Evolutionary conservation across 495 filamentous ascomycete species (phyloP), one percentile per base, ranked within the genome.

Genomic region (Xylaria sp.): DNA sequence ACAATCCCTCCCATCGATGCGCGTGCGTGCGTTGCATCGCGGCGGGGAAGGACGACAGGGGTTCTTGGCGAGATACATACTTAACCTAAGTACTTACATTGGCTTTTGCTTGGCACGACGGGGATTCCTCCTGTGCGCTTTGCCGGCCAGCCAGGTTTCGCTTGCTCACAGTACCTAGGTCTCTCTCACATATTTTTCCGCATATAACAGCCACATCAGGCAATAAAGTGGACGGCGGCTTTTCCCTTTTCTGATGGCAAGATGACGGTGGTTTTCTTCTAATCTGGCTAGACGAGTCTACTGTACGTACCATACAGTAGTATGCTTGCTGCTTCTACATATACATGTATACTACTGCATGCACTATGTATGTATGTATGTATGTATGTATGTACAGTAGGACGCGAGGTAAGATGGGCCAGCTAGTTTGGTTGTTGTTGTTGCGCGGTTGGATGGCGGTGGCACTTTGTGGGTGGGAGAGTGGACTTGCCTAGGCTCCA

Each of bases 241-340:
- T 57, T 50, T 15, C 52, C 44, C 8, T 50, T 68, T 57, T 68
- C 50, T 44, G 48, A 68, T 7, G 29, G 33, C n/a, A 6, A 11
- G 48, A 31, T 35, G 44, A 44, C 19, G 50, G 65, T 5, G 6
- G 14, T 29, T 40, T 57, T 29, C 58, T n/a, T 40, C n/a, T n/a
- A n/a, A 29, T 68, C n/a, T 68, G 65, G 62, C 62, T n/a, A 66
- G 62, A 66, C 37, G 62, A 52, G 43, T 66, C 43, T 44, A 37
- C 19, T 33, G 29, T 17, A 35, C 26, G 62, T 17, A n/a, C n/a
- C n/a, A n/a, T n/a, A n/a, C n/a, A n/a, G n/a, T n/a, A n/a, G n/a
- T n/a, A n/a, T 52, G 29, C 61, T 64, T 40, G 29, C 61, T 48
- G n/a, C n/a, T n/a, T 46, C 41, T 63, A 7, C 40, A 1, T 5